Percentiles rank a stretch among this genome's conserved stretches.
phyloP scores from a whole-genome alignment of 108 stramenopile species.

The Nitzschia sp. region DNA sequence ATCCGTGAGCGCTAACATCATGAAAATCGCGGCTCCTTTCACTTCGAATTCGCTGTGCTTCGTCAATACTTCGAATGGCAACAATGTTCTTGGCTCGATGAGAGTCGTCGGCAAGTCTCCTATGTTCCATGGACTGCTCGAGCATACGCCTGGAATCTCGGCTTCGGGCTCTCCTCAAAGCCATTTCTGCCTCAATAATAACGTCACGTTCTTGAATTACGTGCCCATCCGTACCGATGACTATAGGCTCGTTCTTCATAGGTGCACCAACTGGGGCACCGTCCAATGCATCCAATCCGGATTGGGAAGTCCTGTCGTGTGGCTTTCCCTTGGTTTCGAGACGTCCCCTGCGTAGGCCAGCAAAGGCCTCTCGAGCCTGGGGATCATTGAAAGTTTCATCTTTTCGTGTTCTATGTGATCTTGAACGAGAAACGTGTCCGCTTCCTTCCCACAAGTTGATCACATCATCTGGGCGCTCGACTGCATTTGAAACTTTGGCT shows the following conservation, averaged over 20 bases:
- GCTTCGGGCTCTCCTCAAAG: background rate
- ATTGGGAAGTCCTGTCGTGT: background rate
- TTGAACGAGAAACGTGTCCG: no score
- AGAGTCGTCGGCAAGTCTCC: background rate
- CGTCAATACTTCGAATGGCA: slow-evolving; percentile 33
- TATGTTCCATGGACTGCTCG: background rate
- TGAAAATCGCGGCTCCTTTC: background rate
- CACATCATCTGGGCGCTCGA: background rate
- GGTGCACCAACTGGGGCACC: no score
- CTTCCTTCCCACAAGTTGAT: background rate
- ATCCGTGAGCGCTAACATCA: background rate
- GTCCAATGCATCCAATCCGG: no score
- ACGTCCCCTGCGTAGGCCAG: slow-evolving; percentile 21
- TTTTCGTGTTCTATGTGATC: background rate
- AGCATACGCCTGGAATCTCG: background rate
- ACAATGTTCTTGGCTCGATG: slow-evolving; percentile 20
- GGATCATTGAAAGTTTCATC: slow-evolving; percentile 20
- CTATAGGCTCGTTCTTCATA: background rate
- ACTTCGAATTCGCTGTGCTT: slow-evolving; percentile 28
- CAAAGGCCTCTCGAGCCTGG: slow-evolving; percentile 23
- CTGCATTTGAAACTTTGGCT: background rate
- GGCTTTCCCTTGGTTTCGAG: background rate
- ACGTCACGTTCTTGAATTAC: background rate
- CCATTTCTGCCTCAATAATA: background rate
- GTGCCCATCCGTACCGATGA: no score